Base-by-base conservation (phyloP, 2,329 filamentous ascomycete genomes). In the Blumeria hordei region DNA sequence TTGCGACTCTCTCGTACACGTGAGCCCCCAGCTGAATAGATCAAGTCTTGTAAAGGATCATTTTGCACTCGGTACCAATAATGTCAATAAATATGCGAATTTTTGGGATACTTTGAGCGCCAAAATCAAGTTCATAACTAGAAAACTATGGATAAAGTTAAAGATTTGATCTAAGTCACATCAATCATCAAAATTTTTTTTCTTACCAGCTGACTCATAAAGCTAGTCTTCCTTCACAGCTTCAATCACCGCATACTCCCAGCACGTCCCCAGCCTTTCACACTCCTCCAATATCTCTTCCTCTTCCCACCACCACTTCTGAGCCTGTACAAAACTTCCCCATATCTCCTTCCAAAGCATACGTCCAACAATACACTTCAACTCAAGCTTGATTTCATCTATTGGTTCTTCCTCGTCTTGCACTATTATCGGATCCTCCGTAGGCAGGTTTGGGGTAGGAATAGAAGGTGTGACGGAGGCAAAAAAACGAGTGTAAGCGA, bases 221-320 rank as follows among this genome's bases (percentile, higher is more conserved):
- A 28, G 21, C 21, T 28, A 28, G 21, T 28, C 21, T 28, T 28
- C 21, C 60, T 76, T 79, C 33, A 77, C 69, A 1, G 73, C 76
- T 55, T 76, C 70, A 56, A 80, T 73, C 18, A 76, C 65, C 54
- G 71, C 71, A 60, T 77, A 80, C 58, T 79, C 73, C 75, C 76
- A 81, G 55, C 70, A 69, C 0, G 77, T 81, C 4, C 71, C 71
- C 57, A 74, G 62, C 55, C 71, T 65, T 14, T 71, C 62, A 57
- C 77, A 81, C 63, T 81, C 77, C 43, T 72, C 68, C 1, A 77
- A 65, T 56, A 75, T 76, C 0, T 65, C 69, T 11, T 68, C 64
- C 35, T 79, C 73, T 44, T 81, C 75, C 77, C 77, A 81, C 78
- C 78, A 81, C 76, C 76, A 80, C 45, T 63, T 67, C 6, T 70